A percentile compares a stretch with the other conserved stretches of the same genome.
phyloP scores from a whole-genome alignment of 2,329 filamentous ascomycete genomes.

The Aspergillus viridinutans region DNA sequence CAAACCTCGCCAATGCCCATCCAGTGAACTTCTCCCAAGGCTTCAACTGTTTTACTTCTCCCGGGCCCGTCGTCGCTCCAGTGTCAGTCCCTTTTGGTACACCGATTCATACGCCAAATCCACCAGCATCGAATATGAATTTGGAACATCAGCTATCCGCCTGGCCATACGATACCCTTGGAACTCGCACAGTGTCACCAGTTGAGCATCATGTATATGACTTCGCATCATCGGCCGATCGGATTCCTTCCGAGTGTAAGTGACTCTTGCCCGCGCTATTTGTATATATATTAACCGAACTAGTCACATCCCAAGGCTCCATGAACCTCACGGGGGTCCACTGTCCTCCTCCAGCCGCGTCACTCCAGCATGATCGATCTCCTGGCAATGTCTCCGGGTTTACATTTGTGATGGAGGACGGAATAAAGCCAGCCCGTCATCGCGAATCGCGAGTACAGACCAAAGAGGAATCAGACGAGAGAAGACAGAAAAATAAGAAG shows the following conservation, averaged over 20 bases:
- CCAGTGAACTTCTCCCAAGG: background rate
- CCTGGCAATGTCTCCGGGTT: background rate
- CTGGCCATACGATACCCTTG: background rate
- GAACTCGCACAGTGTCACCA: background rate
- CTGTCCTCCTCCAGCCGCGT: background rate
- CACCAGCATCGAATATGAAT: background rate
- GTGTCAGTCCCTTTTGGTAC: background rate
- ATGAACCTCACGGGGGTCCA: background rate
- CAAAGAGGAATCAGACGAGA: conserved; percentile 10
- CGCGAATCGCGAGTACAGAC: conserved; percentile 8
- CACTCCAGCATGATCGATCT: background rate
- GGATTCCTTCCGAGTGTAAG: background rate
- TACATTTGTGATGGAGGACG: conserved; percentile 12
- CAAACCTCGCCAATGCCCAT: background rate
- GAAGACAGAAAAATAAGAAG: conserved; percentile 12
- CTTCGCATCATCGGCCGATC: background rate
- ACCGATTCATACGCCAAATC: background rate
- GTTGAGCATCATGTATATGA: background rate
- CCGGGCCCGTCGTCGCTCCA: background rate
- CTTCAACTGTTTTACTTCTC: background rate
- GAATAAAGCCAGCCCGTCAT: background rate
- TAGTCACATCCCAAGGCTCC: background rate
- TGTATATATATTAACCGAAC: background rate
- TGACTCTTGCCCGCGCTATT: background rate
- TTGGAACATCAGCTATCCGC: background rate